Evolutionary conservation across 768 basidiomycete species (phyloP).

Genomic region (Clitopilus hobsonii): DNA sequence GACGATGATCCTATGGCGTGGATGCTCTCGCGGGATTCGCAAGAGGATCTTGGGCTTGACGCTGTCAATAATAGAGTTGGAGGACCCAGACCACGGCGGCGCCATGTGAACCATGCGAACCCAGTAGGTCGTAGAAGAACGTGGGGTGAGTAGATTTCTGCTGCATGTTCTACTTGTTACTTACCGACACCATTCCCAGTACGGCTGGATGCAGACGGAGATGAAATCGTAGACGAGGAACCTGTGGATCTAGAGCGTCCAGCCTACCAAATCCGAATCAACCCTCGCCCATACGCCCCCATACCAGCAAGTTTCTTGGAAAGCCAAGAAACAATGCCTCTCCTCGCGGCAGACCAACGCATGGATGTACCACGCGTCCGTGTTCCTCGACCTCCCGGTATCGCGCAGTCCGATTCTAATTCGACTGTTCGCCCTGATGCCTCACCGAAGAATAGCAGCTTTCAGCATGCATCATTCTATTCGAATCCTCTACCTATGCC

Average conservation of each 20-base stretch:
- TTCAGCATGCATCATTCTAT: conserved; percentile 21
- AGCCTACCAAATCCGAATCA: conserved; percentile 37
- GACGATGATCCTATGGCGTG: conserved; percentile 30
- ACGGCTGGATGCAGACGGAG: conserved; percentile 53
- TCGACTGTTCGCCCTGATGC: not conserved
- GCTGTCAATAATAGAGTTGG: not conserved
- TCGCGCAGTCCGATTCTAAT: conserved; percentile 4
- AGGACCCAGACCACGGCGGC: not conserved
- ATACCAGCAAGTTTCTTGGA: conserved; percentile 3
- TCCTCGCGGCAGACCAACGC: conserved; percentile 1
- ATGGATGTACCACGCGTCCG: conserved; percentile 7
- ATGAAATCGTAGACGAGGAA: conserved; percentile 60
- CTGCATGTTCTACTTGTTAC: not conserved
- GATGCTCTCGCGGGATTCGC: conserved; percentile 16
- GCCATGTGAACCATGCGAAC: conserved; percentile 1
- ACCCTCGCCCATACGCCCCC: conserved; percentile 2
- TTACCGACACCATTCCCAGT: conserved; percentile 21
- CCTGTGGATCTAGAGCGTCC: conserved; percentile 53
- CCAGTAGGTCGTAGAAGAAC: conserved; percentile 29
- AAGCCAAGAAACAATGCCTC: conserved; percentile 8
- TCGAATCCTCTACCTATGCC: conserved; percentile 55
- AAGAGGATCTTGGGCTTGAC: conserved; percentile 1
- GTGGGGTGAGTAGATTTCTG: conserved; percentile 35
- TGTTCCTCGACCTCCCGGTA: conserved; percentile 13
- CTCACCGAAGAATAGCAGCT: conserved; percentile 5